These are phyloP conservation scores for Chlamydomonas asymmetrica DNA, from an alignment of 139 green algal species.

Conservation along the genomic window DNA sequence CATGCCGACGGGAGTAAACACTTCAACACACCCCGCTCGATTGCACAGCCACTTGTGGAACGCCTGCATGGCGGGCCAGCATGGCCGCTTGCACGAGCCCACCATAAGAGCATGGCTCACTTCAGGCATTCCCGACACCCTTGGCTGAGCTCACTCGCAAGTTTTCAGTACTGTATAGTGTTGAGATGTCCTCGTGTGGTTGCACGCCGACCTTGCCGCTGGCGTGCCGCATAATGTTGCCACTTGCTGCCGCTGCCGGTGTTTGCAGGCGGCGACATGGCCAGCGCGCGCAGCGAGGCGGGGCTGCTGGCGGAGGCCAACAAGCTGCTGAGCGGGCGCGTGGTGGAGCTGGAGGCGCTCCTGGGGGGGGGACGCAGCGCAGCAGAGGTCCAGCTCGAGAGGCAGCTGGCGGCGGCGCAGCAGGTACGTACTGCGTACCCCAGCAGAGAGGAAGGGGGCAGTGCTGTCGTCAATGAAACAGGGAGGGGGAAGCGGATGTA, in stretches of 20 bases:
- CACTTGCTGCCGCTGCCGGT: not conserved
- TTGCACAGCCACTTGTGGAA: too few species aligned
- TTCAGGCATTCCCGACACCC: not conserved
- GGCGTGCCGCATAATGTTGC: not conserved
- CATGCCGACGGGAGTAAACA: too few species aligned
- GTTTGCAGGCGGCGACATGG: conserved; percentile 20
- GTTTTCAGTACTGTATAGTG: not conserved
- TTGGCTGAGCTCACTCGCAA: not conserved
- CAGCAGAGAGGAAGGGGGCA: too few species aligned
- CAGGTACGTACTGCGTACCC: too few species aligned
- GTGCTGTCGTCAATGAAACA: too few species aligned
- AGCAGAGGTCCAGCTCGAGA: not conserved
- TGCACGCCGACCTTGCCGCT: not conserved
- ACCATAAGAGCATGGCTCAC: not conserved
- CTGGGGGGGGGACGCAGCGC: not conserved
- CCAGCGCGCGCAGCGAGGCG: conserved; percentile 24
- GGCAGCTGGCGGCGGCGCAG: conserved; percentile 6
- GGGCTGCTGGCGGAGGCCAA: conserved; percentile 25
- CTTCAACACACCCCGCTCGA: too few species aligned
- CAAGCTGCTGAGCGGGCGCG: conserved; percentile 15
- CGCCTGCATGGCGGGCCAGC: too few species aligned
- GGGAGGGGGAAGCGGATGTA: too few species aligned
- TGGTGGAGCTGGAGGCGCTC: conserved; percentile 29
- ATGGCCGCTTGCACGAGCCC: not conserved
- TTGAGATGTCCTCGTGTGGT: not conserved